Base-by-base conservation (phyloP, 1,284 basidiomycete genomes). In the Grifola frondosa region DNA sequence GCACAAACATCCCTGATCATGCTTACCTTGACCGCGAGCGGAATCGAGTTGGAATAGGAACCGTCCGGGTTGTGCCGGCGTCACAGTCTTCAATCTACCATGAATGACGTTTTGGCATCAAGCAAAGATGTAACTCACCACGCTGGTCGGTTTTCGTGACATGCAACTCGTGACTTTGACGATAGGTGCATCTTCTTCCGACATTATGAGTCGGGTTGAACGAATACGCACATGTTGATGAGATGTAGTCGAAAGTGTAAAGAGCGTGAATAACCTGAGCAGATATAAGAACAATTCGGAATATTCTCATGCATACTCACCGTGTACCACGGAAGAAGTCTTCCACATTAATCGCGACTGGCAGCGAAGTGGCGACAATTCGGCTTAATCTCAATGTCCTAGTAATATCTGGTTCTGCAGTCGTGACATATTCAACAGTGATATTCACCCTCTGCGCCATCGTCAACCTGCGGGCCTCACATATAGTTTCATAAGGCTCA, bases 321-420 rank as follows among this genome's bases (percentile, higher is more conserved):
- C 54, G 56, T 29, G 76, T 70, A 21, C 81, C 82, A 13, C 90
- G 80, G 67, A 92, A 91, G 62, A 88, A 90, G 61, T 93, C 90
- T 61, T 92, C 84, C 2, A 93, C 89, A 47, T 89, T 91, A 38
- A 91, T 84, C 10, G 83, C 75, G 34, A 93, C 71, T 3, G 90
- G 89, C n/a, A 92, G 68, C 0, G 80, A 73, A 3, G 82, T 79
- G 8, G 74, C 67, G 13, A 91, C 71, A 5, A 71, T 63, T 44
- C 76, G 73, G n/a, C 72, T 70, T 10, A 78, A 66, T 26, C 64
- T 68, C 20, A 89, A 58, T 7, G 60, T 72, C 24, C 90, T 74
- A 16, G 62, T 63, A 11, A 83, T 54, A 5, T 66, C 64, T 2
- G 81, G 74, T 40, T 87, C 77, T 1, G 67, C 53, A 9, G 56